Evolutionary conservation across 305 asterid genomes (phyloP).

Genomic region (Solanum chacoense): DNA sequence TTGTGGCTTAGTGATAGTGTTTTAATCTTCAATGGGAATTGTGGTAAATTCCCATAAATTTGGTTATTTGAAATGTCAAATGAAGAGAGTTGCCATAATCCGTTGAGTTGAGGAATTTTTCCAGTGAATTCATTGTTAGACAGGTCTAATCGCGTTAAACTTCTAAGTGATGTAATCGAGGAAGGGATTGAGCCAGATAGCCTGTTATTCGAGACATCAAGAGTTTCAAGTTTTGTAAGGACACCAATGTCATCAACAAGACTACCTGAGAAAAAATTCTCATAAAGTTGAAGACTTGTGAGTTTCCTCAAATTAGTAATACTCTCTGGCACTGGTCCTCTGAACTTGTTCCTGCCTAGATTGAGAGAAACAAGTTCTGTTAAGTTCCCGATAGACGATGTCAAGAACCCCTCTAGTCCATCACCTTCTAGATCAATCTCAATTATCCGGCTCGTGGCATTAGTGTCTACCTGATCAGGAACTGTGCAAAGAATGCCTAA

Average conservation of each 20-base stretch:
- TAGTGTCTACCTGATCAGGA: slow-evolving; percentile 12
- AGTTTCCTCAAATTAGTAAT: slow-evolving; percentile 17
- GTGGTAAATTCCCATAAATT: slow-evolving; percentile 27
- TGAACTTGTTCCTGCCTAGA: slow-evolving; percentile 25
- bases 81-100: slow-evolving; percentile 29
- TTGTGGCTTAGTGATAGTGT: slow-evolving; percentile 17
- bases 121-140: slow-evolving; percentile 30
- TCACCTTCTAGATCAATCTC: slow-evolving; percentile 39
- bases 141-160: slow-evolving; percentile 15
- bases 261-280: slow-evolving; percentile 32
- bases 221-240: slow-evolving; percentile 17
- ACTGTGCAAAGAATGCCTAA: slow-evolving; percentile 31
- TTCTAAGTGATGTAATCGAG: slow-evolving; percentile 10
- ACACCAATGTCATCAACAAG: slow-evolving; percentile 13
- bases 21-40: slow-evolving; percentile 18
- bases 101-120: slow-evolving; percentile 26
- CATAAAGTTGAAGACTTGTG: slow-evolving; percentile 20
- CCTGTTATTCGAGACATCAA: slow-evolving; percentile 24
- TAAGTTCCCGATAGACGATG: slow-evolving; percentile 28
- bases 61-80: slow-evolving; percentile 30
- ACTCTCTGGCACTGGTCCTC: slow-evolving; percentile 31
- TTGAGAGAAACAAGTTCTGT: slow-evolving; percentile 25
- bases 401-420: slow-evolving; percentile 36
- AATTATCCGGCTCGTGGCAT: slow-evolving; percentile 19
- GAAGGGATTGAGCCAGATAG: slow-evolving; percentile 31